Evolutionary conservation across 2,329 filamentous ascomycete genomes (phyloP).

Genomic region (Aureobasidium lini): DNA sequence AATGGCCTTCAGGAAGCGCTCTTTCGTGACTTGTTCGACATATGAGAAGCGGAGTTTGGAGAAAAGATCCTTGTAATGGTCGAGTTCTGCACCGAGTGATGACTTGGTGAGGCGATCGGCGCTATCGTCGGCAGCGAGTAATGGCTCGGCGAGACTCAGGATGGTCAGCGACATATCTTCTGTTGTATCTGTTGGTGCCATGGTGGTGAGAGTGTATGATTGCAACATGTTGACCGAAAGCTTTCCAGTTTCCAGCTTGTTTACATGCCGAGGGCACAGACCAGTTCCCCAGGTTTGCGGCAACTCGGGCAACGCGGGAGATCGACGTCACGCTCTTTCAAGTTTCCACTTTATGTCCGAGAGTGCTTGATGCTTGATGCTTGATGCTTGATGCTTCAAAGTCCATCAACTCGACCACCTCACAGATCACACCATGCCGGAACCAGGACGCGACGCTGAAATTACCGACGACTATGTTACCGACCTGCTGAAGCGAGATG

Average conservation of each 20-base stretch:
- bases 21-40: constrained; percentile 96
- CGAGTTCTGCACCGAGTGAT: constrained; percentile 72
- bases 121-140: constrained; percentile 23
- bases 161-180: constrained; percentile 54
- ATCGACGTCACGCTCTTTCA: neutral
- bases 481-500: constrained; percentile 70
- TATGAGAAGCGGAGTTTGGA: constrained; percentile 95
- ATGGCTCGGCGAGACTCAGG: constrained; percentile 30
- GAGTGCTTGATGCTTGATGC: neutral
- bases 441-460: constrained; percentile 23
- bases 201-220: constrained; percentile 19
- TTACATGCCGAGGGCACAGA: neutral
- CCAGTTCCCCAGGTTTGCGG: neutral
- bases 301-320: neutral
- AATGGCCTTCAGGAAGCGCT: constrained; percentile 91
- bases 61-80: constrained; percentile 91
- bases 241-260: neutral
- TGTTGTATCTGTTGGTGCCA: neutral
- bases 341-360: neutral
- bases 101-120: constrained; percentile 57
- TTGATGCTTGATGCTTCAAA: neutral
- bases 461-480: constrained; percentile 74
- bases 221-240: neutral
- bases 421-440: constrained; percentile 13
- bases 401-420: neutral